phyloP scores from a whole-genome alignment of 192 early-diverging fungal genomes.

The Linnemannia exigua region DNA sequence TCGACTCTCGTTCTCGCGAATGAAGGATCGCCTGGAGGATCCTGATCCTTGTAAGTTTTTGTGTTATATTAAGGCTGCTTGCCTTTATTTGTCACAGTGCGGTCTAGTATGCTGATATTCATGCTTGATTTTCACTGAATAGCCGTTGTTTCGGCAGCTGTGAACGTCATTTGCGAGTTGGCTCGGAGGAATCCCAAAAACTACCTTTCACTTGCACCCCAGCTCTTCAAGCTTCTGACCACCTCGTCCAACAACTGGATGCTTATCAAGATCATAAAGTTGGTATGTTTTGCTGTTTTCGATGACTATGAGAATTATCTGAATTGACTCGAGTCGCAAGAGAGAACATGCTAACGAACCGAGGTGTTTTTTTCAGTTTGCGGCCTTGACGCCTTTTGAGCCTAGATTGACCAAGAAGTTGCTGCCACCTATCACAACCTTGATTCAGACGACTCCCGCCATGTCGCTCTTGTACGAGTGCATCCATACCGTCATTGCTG shows the following conservation, averaged over 20 bases:
- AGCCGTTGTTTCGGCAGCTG: conserved; percentile 93
- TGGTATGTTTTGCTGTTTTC: conserved; percentile 66
- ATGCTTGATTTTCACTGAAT: conserved; percentile 16
- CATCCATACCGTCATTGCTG: conserved; percentile 92
- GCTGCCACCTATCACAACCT: conserved; percentile 81
- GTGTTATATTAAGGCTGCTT: neutral
- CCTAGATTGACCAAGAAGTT: conserved; percentile 95
- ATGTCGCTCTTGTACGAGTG: conserved; percentile 99
- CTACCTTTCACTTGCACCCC: conserved; percentile 95
- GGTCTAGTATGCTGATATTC: neutral
- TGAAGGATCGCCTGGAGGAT: conserved; percentile 93
- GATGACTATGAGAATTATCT: neutral
- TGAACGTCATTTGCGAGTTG: conserved; percentile 98
- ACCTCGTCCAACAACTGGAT: conserved; percentile 98
- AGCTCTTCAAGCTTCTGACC: conserved; percentile 91
- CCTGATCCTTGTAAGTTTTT: conserved; percentile 83
- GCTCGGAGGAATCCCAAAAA: conserved; percentile 92
- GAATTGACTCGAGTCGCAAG: neutral
- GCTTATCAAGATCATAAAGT: conserved; percentile 99
- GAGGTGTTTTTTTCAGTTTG: conserved; percentile 73
- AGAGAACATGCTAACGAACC: neutral
- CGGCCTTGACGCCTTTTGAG: conserved; percentile 91
- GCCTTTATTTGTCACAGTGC: neutral
- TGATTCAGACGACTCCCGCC: conserved; percentile 91
- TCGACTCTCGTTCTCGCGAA: conserved; percentile 80